Base-by-base conservation (phyloP, 2,329 filamentous ascomycete genomes). In the Canariomyces notabilis region DNA sequence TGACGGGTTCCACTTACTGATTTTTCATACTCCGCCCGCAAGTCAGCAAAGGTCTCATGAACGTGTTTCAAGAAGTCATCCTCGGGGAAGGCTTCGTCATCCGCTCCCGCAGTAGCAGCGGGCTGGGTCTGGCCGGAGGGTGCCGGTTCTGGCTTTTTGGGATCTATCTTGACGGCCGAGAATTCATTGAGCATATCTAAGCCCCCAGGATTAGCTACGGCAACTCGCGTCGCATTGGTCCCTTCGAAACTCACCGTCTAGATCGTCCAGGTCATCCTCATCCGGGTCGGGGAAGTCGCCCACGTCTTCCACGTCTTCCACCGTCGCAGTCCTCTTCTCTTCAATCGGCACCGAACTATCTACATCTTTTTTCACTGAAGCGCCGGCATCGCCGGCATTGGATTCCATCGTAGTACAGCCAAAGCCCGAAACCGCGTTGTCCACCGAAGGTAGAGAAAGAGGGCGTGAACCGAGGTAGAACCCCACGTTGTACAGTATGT, bases 131-230 rank as follows among this genome's bases (percentile, higher is more conserved):
- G 53, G 1, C 42, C 58, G 15, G 62, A 42, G 5, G 63, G 33
- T 29, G 26, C 26, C 48, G 46, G 45, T 44, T 57, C 45, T 50
- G 64, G 59, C 18, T 64, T 61, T 63, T 72, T 75, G 57, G 67
- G 61, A 55, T 78, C 70, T 48, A 82, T 59, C 55, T 83, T 81
- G 42, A 75, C 73, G 21, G 84, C 69, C 34, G 84, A 83, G 68
- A 98, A 98, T 54, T 96, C 87, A 62, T 96, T 89, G 20, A 98
- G 82, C 67, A 97, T 85, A 58, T 97, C 91, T 91, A 55, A 35
- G 14, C 19, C n/a, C 37, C 43, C 32, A 41, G 46, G n/a, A n/a
- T 55, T 43, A 56, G 51, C 26, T 31, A 20, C 44, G 14, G 44
- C 15, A n/a, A 22, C 33, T 23, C 11, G 5, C 8, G 16, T 23